Evolutionary conservation across 352 stramenopile species (phyloP).

Genomic region (Phytophthora constricta): DNA sequence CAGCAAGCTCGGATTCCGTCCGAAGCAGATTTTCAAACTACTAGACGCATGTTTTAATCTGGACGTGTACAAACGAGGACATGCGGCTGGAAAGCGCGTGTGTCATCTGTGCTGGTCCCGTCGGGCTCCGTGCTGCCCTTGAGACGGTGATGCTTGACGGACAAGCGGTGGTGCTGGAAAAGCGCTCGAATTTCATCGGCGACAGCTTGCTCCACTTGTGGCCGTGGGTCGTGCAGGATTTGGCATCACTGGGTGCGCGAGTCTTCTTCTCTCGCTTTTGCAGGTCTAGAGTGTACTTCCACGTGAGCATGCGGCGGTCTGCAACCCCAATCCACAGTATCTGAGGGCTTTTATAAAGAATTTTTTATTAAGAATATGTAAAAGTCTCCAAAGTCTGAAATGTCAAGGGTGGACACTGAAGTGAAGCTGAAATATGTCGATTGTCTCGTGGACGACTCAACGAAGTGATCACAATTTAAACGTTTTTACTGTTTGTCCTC

Average conservation of each 20-base stretch:
- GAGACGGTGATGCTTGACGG: constrained; percentile 68
- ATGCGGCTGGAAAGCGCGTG: constrained; percentile 53
- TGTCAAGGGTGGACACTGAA: too few relatives aligned
- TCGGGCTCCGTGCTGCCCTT: constrained; percentile 68
- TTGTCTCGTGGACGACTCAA: too few relatives aligned
- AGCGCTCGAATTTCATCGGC: constrained; percentile 73
- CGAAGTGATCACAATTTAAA: too few relatives aligned
- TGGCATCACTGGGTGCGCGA: constrained; percentile 75
- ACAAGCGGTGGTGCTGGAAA: constrained; percentile 76
- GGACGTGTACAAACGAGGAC: constrained; percentile 49
- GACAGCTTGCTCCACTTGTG: constrained; percentile 86
- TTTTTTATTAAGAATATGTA: too few relatives aligned
- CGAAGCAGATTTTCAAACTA: constrained; percentile 72
- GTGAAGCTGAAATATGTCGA: too few relatives aligned
- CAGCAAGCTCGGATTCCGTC: constrained; percentile 58
- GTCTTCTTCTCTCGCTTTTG: constrained; percentile 77
- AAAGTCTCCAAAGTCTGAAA: too few relatives aligned
- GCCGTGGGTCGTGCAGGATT: constrained; percentile 81
- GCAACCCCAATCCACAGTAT: too few relatives aligned
- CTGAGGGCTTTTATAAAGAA: too few relatives aligned
- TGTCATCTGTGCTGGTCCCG: constrained; percentile 69
- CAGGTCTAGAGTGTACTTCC: constrained; percentile 75
- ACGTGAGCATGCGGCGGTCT: constrained; percentile 80
- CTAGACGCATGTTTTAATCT: constrained; percentile 53
- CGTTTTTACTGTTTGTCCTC: too few relatives aligned